Percentiles rank a stretch among this genome's conserved stretches.
Conservation (phyloP, 169 alveolate species). For the Plasmodium inui region DNA sequence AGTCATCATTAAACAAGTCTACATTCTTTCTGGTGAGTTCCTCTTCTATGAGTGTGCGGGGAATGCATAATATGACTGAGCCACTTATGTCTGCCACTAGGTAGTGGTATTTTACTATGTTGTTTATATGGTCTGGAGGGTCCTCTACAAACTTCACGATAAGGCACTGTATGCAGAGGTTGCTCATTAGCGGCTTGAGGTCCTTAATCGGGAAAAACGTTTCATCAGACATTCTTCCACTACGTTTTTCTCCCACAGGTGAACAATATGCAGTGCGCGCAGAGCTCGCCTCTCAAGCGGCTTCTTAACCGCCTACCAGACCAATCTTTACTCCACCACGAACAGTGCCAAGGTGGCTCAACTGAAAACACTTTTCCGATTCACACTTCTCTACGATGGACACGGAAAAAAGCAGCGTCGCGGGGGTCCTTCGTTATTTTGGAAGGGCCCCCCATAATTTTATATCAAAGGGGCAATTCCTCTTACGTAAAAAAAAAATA, state of each 20-base stretch:
- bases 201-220: conserved; percentile 61
- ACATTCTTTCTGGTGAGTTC: conserved; percentile 53
- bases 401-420: not conserved
- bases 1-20: conserved; percentile 13
- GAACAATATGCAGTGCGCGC: not conserved
- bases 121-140: conserved; percentile 85
- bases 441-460: not conserved
- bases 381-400: not conserved
- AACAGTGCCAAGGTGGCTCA: not conserved
- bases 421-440: not conserved
- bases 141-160: conserved; percentile 82
- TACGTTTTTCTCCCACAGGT: not conserved
- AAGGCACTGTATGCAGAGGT: conserved; percentile 77
- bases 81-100: conserved; percentile 82
- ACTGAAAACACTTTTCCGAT: not conserved
- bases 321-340: not conserved
- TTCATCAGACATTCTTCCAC: conserved; percentile 27
- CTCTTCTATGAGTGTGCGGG: conserved; percentile 81
- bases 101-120: conserved; percentile 79
- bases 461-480: not conserved
- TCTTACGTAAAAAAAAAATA: not conserved
- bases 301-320: not conserved
- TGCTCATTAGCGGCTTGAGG: conserved; percentile 80
- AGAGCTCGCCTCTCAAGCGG: not conserved
- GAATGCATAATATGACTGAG: conserved; percentile 81